Base-by-base conservation (phyloP, 78 protist genomes). In the Pigoraptor vietnamica region DNA sequence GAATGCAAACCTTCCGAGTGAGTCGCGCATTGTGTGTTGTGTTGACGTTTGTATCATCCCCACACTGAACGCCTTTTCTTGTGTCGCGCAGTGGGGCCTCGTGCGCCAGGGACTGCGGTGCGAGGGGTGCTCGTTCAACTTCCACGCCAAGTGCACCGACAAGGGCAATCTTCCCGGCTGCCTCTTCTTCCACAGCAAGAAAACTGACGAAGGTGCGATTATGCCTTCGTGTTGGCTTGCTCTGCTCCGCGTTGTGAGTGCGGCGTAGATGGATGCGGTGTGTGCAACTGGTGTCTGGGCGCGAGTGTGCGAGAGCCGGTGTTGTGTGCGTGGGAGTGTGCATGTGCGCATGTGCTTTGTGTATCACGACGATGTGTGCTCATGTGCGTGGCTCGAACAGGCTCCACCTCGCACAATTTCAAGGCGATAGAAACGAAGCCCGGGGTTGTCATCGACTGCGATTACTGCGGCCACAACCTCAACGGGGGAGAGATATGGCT, bases 31-130 rank as follows among this genome's bases (percentile, higher is more conserved):
- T n/a, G n/a, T n/a, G n/a, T n/a, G n/a, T n/a, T n/a, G n/a, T n/a
- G n/a, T n/a, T n/a, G n/a, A n/a, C n/a, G n/a, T n/a, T n/a, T n/a
- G n/a, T n/a, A n/a, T n/a, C n/a, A n/a, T n/a, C n/a, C n/a, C n/a
- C n/a, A n/a, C n/a, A n/a, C n/a, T n/a, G n/a, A n/a, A n/a, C n/a
- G n/a, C n/a, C n/a, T n/a, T n/a, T n/a, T n/a, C n/a, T n/a, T n/a
- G n/a, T n/a, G n/a, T n/a, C n/a, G n/a, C n/a, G n/a, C n/a, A 48
- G 84, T 79, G 84, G 84, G 84, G 84, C 23, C 84, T 79, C 32
- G 84, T 79, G 35, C 84, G 84, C 1, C 84, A 79, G 32, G 84
- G 84, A 2, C 84, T 79, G 35, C 23, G n/a, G 1, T 79, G 84
- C 84, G 84, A 79, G 84, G 84, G 32, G 10, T 79, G 84, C 84